These are phyloP conservation scores for Sphaerobolus stellatus DNA, from an alignment of 1,284 basidiomycete species.

Conservation along the genomic window DNA sequence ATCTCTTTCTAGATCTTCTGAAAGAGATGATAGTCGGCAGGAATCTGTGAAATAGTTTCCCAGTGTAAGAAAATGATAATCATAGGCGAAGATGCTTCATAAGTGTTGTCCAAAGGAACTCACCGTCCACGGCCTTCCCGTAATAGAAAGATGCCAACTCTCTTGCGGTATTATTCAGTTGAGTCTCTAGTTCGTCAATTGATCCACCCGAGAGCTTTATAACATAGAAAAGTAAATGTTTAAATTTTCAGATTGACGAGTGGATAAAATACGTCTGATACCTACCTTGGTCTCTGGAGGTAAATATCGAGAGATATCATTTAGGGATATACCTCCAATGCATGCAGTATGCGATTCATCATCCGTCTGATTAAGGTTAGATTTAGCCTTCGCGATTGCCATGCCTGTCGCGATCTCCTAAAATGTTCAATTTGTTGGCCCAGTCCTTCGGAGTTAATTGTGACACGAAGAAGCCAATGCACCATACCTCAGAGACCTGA, in stretches of 20 bases:
- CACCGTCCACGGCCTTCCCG: background rate
- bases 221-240: background rate
- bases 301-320: background rate
- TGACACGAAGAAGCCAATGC: background rate
- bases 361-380: background rate
- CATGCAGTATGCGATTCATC: background rate
- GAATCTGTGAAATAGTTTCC: background rate
- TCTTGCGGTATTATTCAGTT: background rate
- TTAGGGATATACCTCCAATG: background rate
- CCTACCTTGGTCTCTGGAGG: background rate
- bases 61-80: background rate
- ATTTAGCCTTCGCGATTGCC: background rate
- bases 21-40: background rate
- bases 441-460: background rate
- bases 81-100: background rate
- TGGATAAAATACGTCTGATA: too few relatives aligned
- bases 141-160: background rate
- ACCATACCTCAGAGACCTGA: slow-evolving; percentile 1
- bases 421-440: too few relatives aligned
- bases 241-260: background rate
- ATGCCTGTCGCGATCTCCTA: background rate
- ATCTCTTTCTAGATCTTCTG: background rate
- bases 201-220: background rate
- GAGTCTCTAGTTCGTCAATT: background rate
- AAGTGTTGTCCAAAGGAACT: too few relatives aligned